A percentile compares a stretch with the other conserved stretches of the same genome.
These are phyloP conservation scores for Colletotrichum camelliae DNA, from an alignment of 2,329 filamentous ascomycete species.

Conservation along the genomic window DNA sequence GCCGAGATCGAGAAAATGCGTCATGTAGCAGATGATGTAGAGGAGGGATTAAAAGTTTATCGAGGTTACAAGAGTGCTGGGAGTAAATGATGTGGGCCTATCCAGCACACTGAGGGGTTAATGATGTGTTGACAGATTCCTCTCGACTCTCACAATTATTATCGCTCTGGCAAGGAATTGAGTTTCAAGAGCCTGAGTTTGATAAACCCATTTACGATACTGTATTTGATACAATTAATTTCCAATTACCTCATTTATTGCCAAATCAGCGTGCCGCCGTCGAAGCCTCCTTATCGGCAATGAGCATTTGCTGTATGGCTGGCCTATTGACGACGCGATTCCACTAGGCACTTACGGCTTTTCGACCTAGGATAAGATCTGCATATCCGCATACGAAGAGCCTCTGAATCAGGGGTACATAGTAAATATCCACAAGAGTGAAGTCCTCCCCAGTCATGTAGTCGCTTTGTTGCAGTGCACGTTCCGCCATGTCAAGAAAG, in stretches of 20 bases:
- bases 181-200: background rate
- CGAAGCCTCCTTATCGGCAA: slow-evolving; percentile 37
- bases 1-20: slow-evolving; percentile 36
- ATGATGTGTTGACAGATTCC: background rate
- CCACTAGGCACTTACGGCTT: slow-evolving; percentile 47
- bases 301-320: slow-evolving; percentile 40
- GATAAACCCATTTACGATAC: rapidly evolving
- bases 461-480: slow-evolving; percentile 38
- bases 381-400: slow-evolving; percentile 45
- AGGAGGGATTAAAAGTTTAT: slow-evolving; percentile 36
- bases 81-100: background rate
- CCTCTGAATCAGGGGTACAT: slow-evolving; percentile 48
- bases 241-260: background rate
- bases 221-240: background rate
- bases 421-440: slow-evolving; percentile 51
- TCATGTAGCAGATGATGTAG: slow-evolving; percentile 30
- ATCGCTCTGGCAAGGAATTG: background rate
- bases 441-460: slow-evolving; percentile 52
- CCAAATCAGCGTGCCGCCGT: slow-evolving; percentile 28
- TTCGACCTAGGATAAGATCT: slow-evolving; percentile 38
- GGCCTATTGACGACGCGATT: slow-evolving; percentile 39
- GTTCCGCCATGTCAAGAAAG: slow-evolving; percentile 49
- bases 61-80: background rate
- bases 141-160: background rate
- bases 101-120: background rate